Percentiles rank a stretch among this genome's conserved stretches.
Conservation (phyloP, 768 basidiomycete species). For the Tephrocybe sp. region DNA sequence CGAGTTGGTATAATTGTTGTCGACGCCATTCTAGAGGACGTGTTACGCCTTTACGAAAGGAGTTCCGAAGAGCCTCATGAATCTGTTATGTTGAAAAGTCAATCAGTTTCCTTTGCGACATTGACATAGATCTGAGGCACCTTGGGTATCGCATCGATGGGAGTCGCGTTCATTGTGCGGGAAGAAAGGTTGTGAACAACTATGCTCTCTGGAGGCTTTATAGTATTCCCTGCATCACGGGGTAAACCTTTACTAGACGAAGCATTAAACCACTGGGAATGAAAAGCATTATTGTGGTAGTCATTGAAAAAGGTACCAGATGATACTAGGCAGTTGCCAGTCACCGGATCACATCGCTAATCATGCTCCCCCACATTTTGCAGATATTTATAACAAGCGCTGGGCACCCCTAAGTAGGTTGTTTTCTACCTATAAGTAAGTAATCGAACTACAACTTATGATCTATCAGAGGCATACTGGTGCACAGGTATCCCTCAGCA, state of each 20-base stretch:
- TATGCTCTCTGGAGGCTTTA: background rate
- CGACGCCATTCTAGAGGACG: conserved; percentile 60
- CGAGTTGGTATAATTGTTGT: conserved; percentile 64
- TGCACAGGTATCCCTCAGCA: too few relatives aligned
- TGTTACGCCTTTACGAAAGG: conserved; percentile 52
- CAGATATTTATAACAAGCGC: too few relatives aligned
- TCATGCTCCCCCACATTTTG: too few relatives aligned
- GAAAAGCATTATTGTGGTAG: too few relatives aligned
- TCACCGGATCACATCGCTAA: too few relatives aligned
- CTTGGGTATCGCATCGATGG: conserved; percentile 22
- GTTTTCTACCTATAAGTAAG: too few relatives aligned
- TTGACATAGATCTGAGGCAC: background rate
- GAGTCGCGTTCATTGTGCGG: conserved; percentile 15
- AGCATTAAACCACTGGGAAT: background rate
- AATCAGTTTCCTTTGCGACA: background rate
- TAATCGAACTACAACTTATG: too few relatives aligned
- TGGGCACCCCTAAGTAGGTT: too few relatives aligned
- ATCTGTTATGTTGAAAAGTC: conserved; percentile 24
- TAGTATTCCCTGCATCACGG: background rate
- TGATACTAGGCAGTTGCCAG: too few relatives aligned
- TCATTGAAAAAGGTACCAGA: too few relatives aligned
- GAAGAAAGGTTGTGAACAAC: background rate
- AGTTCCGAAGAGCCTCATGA: conserved; percentile 34
- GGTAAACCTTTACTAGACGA: conserved; percentile 26
- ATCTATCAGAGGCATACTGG: too few relatives aligned